Evolutionary conservation across 1,284 basidiomycete genomes (phyloP), one percentile per base, ranked within the genome.

Genomic region (Sporisorium exsertum): DNA sequence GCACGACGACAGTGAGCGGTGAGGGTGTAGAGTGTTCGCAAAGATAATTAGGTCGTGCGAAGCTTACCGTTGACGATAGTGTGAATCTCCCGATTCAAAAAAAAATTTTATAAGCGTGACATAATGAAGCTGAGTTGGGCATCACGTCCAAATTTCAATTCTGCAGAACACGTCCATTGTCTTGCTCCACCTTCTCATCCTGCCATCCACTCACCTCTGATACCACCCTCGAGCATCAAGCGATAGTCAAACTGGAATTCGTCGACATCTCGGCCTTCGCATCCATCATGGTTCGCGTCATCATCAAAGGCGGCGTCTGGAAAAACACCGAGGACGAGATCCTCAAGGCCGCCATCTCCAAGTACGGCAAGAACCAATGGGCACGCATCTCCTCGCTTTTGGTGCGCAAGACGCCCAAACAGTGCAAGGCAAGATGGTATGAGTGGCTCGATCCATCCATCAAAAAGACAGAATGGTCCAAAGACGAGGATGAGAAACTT

Each of bases 391-490:
- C 95, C 9, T 99, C 96, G 43, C 89, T 99, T 29, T 90, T 99
- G 56, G 97, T 99, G 46, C 91, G 97, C 79, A 99, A 99, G 88
- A 99, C 97, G 13, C 95, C 97, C 13, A 99, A 99, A 86, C 97
- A 99, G 88, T 99, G 97, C 88, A 99, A 99, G 87, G 97, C 96
- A 27, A 85, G 89, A 66, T 99, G 97, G 97, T 98, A 97, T 86
- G 97, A 99, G 88, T 99, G 97, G 97, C 88, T 99, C 59, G 97
- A 99, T 87, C 97, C 97, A 8, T 96, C 95, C 55, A 99, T 99
- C 88, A 99, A 98, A 87, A 99, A 99, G 89, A 97, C 96, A 40
- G 97, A 99, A 86, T 86, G 85, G 84, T 56, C 80, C 92, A 93
- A 93, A 91, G 45, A 86, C 51, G 97, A 99, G 87, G 97, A 99